Evolutionary conservation across 202 grass and related monocot genomes (phyloP).

Genomic region (Setaria italica): DNA sequence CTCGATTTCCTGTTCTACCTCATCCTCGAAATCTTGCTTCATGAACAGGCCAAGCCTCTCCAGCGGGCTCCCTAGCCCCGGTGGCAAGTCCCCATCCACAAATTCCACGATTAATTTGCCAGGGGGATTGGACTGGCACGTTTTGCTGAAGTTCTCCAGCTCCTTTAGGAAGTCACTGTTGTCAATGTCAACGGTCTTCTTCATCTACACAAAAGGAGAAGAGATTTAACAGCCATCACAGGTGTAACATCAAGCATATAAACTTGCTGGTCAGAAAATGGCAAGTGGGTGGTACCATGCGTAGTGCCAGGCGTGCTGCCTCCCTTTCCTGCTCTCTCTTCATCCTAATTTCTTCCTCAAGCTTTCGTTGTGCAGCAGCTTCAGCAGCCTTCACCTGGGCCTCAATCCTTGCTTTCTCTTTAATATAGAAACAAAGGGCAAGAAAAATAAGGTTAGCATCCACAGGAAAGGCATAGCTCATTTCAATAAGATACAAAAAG

Average conservation of each 20-base stretch:
- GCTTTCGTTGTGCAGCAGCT: constrained; percentile 65
- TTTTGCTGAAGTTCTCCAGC: constrained; percentile 55
- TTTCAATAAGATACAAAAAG: not conserved
- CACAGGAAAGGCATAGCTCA: constrained; percentile 1
- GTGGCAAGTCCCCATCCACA: constrained; percentile 49
- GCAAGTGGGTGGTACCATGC: constrained; percentile 56
- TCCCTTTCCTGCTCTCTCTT: constrained; percentile 83
- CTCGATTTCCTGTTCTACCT: constrained; percentile 53
- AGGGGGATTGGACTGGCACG: constrained; percentile 32
- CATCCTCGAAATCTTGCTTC: constrained; percentile 70
- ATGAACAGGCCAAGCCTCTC: constrained; percentile 85
- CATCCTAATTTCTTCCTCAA: constrained; percentile 67
- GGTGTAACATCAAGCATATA: constrained; percentile 25
- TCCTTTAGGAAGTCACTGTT: constrained; percentile 78
- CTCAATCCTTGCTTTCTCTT: constrained; percentile 89
- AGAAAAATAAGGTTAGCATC: constrained; percentile 16
- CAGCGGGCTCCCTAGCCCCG: constrained; percentile 59
- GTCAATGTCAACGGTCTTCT: constrained; percentile 91
- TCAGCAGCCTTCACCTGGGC: constrained; percentile 82
- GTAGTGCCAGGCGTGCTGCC: constrained; percentile 75
- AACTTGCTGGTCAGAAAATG: constrained; percentile 29
- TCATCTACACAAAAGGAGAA: constrained; percentile 59
- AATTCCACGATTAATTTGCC: constrained; percentile 52
- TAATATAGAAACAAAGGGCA: constrained; percentile 11
- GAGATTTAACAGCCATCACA: constrained; percentile 9